phyloP scores from a whole-genome alignment of 75 land plant species.

The Pinus taeda region DNA sequence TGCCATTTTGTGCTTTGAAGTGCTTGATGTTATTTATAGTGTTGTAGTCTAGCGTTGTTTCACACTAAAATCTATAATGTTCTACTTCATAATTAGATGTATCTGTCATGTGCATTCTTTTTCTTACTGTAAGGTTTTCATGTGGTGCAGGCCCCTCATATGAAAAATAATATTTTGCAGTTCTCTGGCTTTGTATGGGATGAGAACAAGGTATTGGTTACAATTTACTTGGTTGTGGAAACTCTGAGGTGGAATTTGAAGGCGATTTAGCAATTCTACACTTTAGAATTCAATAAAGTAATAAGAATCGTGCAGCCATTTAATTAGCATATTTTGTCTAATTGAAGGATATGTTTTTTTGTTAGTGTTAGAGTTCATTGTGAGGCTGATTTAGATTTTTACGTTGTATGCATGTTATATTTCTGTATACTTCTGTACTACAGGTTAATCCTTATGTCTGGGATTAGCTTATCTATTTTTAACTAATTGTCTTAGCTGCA shows the following conservation, averaged over 20 bases:
- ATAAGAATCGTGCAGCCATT: not conserved
- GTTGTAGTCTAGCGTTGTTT: not conserved
- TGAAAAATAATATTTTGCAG: too few relatives aligned
- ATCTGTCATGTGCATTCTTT: not conserved
- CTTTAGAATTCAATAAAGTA: not conserved
- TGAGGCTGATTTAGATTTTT: too few relatives aligned
- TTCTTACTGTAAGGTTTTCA: not conserved
- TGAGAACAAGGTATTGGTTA: conserved; percentile 25
- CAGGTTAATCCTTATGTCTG: not conserved
- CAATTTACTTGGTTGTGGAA: not conserved
- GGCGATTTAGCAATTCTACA: not conserved
- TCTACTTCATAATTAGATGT: not conserved
- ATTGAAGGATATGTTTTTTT: not conserved
- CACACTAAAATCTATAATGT: not conserved
- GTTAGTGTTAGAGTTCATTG: not conserved
- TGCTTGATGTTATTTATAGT: not conserved
- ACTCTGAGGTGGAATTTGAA: not conserved
- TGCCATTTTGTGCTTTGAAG: not conserved
- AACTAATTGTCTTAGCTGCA: not conserved
- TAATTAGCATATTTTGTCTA: not conserved
- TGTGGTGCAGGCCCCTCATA: conserved; percentile 21
- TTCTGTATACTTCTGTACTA: not conserved
- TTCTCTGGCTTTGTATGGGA: conserved; percentile 25
- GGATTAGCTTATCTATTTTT: not conserved
- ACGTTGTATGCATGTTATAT: too few relatives aligned